These are phyloP conservation scores for Dioscorea dumetorum DNA, from an alignment of 106 monocot species.

Conservation along the genomic window DNA sequence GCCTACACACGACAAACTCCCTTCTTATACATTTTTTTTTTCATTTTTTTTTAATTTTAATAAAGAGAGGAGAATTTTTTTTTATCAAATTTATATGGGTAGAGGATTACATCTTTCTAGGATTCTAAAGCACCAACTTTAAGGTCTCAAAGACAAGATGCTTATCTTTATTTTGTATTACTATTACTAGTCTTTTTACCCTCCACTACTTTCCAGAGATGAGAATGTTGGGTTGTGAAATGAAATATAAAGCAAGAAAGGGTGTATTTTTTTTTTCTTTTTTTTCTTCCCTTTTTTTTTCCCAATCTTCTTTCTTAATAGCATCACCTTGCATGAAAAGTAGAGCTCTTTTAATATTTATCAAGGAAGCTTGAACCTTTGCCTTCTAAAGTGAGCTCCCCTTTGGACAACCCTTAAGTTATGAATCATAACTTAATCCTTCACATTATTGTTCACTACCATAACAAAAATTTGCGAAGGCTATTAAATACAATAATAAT, in stretches of 20 bases:
- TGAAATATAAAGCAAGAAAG: constrained; percentile 31
- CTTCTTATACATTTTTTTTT: constrained; percentile 20
- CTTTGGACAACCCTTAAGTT: constrained; percentile 46
- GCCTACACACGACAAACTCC: constrained; percentile 27
- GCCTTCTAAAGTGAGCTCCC: constrained; percentile 38
- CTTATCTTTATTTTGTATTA: constrained; percentile 46
- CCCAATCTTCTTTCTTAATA: constrained; percentile 10
- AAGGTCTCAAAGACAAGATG: constrained; percentile 30
- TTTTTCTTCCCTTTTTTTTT: too few species aligned
- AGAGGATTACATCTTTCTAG: constrained; percentile 41
- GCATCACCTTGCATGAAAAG: constrained; percentile 53
- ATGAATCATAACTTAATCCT: constrained; percentile 21
- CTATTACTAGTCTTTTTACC: constrained; percentile 30
- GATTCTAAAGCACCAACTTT: constrained; percentile 45
- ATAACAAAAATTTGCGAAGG: too few species aligned
- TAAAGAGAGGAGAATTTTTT: constrained; percentile 6
- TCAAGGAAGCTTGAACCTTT: constrained; percentile 37
- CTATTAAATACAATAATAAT: too few species aligned
- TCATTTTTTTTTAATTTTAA: too few species aligned
- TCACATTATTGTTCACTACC: background rate
- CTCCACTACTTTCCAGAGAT: constrained; percentile 33
- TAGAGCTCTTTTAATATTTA: constrained; percentile 39
- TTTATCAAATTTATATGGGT: constrained; percentile 10
- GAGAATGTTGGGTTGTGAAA: constrained; percentile 39
- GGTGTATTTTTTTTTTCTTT: constrained; percentile 17